Conservation (phyloP, 805 yeast genomes). For the Wickerhamomyces tratensis region DNA sequence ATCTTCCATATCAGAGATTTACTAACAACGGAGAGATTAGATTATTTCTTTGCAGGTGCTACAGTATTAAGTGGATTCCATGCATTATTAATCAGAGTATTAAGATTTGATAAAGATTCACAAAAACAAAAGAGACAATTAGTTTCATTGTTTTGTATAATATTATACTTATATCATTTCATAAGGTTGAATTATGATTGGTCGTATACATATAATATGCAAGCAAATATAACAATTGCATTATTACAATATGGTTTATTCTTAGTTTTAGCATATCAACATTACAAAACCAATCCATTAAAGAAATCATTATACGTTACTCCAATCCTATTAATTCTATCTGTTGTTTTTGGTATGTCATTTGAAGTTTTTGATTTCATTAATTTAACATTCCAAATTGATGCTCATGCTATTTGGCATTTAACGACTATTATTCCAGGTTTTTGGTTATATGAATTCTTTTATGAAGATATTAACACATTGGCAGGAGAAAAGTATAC, state of each 20-base stretch:
- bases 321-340: conserved; percentile 41
- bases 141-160: conserved; percentile 32
- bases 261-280: conserved; percentile 20
- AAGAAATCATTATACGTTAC: conserved; percentile 21
- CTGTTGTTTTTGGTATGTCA: conserved; percentile 69
- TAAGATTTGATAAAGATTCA: conserved; percentile 40
- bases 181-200: conserved; percentile 58
- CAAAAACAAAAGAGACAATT: conserved; percentile 23
- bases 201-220: conserved; percentile 93
- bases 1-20: conserved; percentile 86
- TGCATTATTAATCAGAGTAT: conserved; percentile 50
- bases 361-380: conserved; percentile 88
- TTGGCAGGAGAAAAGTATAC: conserved; percentile 12
- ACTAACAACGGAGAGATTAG: conserved; percentile 70
- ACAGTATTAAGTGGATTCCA: conserved; percentile 78
- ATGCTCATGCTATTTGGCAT: conserved; percentile 96
- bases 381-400: conserved; percentile 57
- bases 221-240: conserved; percentile 76
- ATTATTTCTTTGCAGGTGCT: conserved; percentile 88
- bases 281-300: conserved; percentile 14
- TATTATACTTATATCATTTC: conserved; percentile 56
- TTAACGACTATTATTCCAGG: conserved; percentile 79
- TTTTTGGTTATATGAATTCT: conserved; percentile 57
- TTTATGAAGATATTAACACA: conserved; percentile 37
- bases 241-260: conserved; percentile 52